These are phyloP conservation scores for Melampsora larici-populina DNA, from an alignment of 1,284 basidiomycete genomes.

Conservation along the genomic window DNA sequence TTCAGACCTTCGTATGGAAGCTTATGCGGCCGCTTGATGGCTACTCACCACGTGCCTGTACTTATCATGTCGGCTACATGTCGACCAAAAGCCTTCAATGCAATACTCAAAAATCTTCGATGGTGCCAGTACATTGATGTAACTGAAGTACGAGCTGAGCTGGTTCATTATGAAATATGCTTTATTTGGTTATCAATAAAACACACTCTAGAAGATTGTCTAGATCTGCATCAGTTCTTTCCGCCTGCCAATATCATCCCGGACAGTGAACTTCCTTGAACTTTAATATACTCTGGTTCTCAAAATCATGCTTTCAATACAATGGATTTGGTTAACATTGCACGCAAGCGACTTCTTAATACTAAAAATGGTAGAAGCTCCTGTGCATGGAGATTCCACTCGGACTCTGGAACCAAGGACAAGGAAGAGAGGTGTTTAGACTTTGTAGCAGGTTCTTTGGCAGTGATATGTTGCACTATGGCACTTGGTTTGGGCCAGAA, in stretches of 20 bases:
- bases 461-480: neutral
- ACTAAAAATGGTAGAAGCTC: neutral
- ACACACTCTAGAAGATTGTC: neutral
- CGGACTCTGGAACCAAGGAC: neutral
- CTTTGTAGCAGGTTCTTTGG: too few species aligned
- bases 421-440: too few species aligned
- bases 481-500: too few species aligned
- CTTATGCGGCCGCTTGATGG: neutral
- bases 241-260: neutral
- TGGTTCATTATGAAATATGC: slow-evolving; percentile 1
- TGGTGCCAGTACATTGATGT: neutral
- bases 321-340: neutral
- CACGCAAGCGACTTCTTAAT: neutral
- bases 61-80: slow-evolving; percentile 6
- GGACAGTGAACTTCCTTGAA: neutral
- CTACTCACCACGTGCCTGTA: neutral
- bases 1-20: slow-evolving; percentile 16
- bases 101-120: slow-evolving; percentile 8
- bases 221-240: neutral
- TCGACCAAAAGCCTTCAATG: slow-evolving; percentile 4
- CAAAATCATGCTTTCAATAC: neutral
- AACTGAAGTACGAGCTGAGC: neutral
- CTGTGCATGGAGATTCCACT: neutral
- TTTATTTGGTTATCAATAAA: neutral
- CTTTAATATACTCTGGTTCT: slow-evolving; percentile 1